These are phyloP conservation scores for Lippia alba DNA, from an alignment of 305 asterid genomes.

Conservation along the genomic window DNA sequence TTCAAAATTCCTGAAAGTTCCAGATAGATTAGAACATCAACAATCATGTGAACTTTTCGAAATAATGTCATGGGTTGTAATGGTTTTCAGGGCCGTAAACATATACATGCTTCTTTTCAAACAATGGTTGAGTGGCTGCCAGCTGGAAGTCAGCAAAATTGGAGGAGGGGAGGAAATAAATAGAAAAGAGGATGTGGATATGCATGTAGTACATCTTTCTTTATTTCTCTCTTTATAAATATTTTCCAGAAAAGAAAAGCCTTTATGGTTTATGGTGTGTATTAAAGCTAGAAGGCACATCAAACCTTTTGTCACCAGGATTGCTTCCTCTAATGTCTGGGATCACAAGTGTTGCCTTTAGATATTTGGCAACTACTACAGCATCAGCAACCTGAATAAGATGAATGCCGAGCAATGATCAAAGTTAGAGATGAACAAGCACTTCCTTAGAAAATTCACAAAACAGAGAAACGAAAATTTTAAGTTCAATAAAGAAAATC, in stretches of 20 bases:
- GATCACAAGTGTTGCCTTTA: slow-evolving; percentile 87
- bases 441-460: slow-evolving; percentile 7
- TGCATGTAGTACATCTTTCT: slow-evolving; percentile 11
- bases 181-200: slow-evolving; percentile 19
- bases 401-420: slow-evolving; percentile 31
- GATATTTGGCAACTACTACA: slow-evolving; percentile 86
- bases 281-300: slow-evolving; percentile 32
- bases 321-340: slow-evolving; percentile 91
- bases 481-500: background rate
- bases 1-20: slow-evolving; percentile 44
- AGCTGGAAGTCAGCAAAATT: slow-evolving; percentile 19
- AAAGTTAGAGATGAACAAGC: slow-evolving; percentile 23
- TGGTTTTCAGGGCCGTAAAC: background rate
- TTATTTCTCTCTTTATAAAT: slow-evolving; percentile 2
- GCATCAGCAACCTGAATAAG: slow-evolving; percentile 86
- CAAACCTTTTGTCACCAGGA: slow-evolving; percentile 79
- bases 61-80: no score
- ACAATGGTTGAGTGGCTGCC: slow-evolving; percentile 13
- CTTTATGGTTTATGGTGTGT: slow-evolving; percentile 15
- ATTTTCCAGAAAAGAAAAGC: slow-evolving; percentile 28
- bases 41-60: background rate
- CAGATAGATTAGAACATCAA: slow-evolving; percentile 10
- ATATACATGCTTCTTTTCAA: background rate
- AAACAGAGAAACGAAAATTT: background rate
- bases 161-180: slow-evolving; percentile 18